These are phyloP conservation scores for Nigrospora sphaerica DNA, from an alignment of 2,329 filamentous ascomycete genomes.

Conservation along the genomic window DNA sequence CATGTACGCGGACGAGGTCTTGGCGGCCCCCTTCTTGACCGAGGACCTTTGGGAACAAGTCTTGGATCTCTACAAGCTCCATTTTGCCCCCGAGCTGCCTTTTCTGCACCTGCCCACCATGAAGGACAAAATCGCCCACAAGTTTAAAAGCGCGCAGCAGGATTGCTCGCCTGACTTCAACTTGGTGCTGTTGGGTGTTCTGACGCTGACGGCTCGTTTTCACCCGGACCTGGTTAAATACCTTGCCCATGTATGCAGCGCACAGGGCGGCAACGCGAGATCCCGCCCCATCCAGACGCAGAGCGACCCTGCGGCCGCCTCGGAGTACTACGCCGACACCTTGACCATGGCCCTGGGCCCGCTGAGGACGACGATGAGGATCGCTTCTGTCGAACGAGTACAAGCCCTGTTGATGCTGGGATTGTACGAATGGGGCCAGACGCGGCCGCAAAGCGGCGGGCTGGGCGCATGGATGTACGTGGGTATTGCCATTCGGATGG, in stretches of 20 bases:
- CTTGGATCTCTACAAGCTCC: constrained; percentile 62
- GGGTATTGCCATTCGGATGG: constrained; percentile 56
- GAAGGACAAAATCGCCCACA: constrained; percentile 40
- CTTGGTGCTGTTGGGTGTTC: constrained; percentile 56
- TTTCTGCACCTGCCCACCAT: constrained; percentile 64
- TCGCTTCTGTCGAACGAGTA: constrained; percentile 53
- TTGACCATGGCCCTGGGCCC: constrained; percentile 44
- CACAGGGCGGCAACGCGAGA: constrained; percentile 24
- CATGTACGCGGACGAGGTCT: constrained; percentile 46
- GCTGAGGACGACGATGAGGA: constrained; percentile 37
- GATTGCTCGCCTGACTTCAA: constrained; percentile 40
- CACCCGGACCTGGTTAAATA: constrained; percentile 53
- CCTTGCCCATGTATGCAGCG: constrained; percentile 32
- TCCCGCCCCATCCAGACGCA: constrained; percentile 25
- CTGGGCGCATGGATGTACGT: constrained; percentile 60
- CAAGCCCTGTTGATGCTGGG: constrained; percentile 66
- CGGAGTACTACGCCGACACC: constrained; percentile 57
- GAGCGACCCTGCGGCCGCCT: constrained; percentile 46
- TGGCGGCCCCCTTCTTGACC: constrained; percentile 56
- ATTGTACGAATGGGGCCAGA: constrained; percentile 65
- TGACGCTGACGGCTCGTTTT: constrained; percentile 64
- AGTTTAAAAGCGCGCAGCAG: constrained; percentile 26
- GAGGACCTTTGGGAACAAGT: constrained; percentile 61
- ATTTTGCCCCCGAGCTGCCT: constrained; percentile 65
- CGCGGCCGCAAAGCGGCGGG: constrained; percentile 39